A percentile compares a stretch with the other conserved stretches of the same genome.
phyloP scores from a whole-genome alignment of 306 rosid genomes.

The Leucaena leucocephala region DNA sequence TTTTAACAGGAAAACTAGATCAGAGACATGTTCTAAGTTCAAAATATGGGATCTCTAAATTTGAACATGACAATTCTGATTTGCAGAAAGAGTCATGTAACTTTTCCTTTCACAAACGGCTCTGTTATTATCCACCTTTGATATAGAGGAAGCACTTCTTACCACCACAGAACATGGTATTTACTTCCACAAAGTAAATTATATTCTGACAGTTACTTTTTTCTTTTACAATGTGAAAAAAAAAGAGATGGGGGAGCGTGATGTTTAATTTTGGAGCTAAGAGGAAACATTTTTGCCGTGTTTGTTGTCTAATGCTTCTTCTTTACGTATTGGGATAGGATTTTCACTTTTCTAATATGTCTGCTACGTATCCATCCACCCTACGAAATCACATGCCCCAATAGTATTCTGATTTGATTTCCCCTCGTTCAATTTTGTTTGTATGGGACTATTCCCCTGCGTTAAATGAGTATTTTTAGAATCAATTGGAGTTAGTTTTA shows the following conservation, averaged over 20 bases:
- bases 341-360: not conserved
- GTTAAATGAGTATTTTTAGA: too few relatives aligned
- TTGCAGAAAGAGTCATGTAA: not conserved
- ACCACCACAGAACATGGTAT: not conserved
- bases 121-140: not conserved
- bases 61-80: not conserved
- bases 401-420: too few relatives aligned
- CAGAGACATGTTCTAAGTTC: not conserved
- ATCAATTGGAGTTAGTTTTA: too few relatives aligned
- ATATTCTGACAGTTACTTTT: too few relatives aligned
- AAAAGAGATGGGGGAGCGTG: too few relatives aligned
- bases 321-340: not conserved
- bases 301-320: not conserved
- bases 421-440: too few relatives aligned
- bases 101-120: not conserved
- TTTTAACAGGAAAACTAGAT: not conserved
- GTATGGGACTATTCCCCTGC: too few relatives aligned
- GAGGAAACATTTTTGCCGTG: not conserved
- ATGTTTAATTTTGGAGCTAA: not conserved
- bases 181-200: not conserved
- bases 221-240: too few relatives aligned
- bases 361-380: conserved; percentile 30
- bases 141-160: not conserved
- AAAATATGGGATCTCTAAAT: not conserved
- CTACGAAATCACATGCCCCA: conserved; percentile 3